Base-by-base conservation (phyloP, 164 flowering plant genomes). In the Pachysandra terminalis region DNA sequence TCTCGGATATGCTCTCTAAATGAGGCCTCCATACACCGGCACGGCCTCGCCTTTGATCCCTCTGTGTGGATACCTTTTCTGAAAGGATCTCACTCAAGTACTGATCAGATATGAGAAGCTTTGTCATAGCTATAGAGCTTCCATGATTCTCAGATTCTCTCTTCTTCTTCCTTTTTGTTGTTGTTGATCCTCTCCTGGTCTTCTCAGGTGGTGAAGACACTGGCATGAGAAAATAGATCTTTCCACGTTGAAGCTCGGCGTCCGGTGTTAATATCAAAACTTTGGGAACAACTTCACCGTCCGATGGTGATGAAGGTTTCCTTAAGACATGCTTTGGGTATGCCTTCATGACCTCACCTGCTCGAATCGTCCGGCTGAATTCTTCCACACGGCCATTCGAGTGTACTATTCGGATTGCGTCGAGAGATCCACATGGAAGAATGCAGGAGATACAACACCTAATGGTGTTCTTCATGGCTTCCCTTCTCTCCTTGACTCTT, bases 391-490 rank as follows among this genome's bases (percentile, higher is more conserved):
- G 81, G 23, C 98, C 98, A 56, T 87, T 85, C 4, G 82, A 56
- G 75, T 93, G 98, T 0, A 93, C 92, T 19, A 93, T 85, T 5
- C 96, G 79, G 40, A 90, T 81, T 45, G 90, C 95, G 70, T 93
- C 98, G 0, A 93, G 91, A 0, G 90, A 81, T 19, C 98, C 98
- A 63, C 98, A 93, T 14, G 98, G 97, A 7, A 93, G 87, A 72
- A 93, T 90, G 90, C 98, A 93, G 24, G 98, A 84, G 69, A 93
- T 85, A 81, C 90, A 93, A 74, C 98, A 90, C 71, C 90, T 77
- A 19, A 93, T 79, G 41, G 86, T 78, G 79, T 85, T 84, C 75
- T 71, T 86, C 95, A 93, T 92, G 58, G 59, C 41, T 22, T n/a
- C n/a, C n/a, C 63, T 28, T 26, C n/a, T 26, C 74, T 68, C 24